A percentile compares a stretch with the other conserved stretches of the same genome.
phyloP scores from a whole-genome alignment of 1,284 basidiomycete species.

The Rhizopogon parksii region DNA sequence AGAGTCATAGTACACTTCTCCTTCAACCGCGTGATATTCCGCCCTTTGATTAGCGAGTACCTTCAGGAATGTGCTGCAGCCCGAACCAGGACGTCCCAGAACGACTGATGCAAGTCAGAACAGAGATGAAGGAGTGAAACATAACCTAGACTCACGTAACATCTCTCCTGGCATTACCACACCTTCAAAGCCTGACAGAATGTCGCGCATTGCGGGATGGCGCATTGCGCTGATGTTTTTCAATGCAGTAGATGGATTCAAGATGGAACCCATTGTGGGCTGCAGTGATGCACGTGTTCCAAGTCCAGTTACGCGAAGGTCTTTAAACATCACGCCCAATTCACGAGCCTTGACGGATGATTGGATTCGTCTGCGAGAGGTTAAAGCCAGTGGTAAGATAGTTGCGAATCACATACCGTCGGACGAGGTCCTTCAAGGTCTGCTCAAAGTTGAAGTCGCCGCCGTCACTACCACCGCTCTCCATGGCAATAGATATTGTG shows the following conservation, averaged over 20 bases:
- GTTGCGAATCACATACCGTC: conserved; percentile 16
- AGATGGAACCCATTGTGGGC: conserved; percentile 34
- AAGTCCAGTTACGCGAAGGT: conserved; percentile 31
- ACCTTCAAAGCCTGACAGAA: conserved; percentile 44
- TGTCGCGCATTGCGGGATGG: conserved; percentile 37
- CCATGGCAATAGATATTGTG: background rate
- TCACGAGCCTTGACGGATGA: conserved; percentile 27
- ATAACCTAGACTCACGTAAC: conserved; percentile 35
- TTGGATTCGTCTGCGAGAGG: conserved; percentile 18
- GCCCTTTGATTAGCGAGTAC: conserved; percentile 60
- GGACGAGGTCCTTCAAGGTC: conserved; percentile 23
- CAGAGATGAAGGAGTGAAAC: no score
- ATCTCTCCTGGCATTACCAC: conserved; percentile 55
- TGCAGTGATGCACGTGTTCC: conserved; percentile 33
- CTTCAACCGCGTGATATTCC: conserved; percentile 56
- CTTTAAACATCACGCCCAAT: conserved; percentile 31
- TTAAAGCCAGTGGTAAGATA: background rate
- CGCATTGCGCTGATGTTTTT: conserved; percentile 23
- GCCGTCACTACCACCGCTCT: background rate
- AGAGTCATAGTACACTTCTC: conserved; percentile 63
- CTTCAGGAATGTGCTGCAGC: conserved; percentile 72
- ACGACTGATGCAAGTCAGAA: conserved; percentile 36
- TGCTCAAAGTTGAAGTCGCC: conserved; percentile 28
- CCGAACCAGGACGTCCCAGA: conserved; percentile 60
- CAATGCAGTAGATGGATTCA: conserved; percentile 31